phyloP scores from a whole-genome alignment of 1,284 basidiomycete genomes.

The Marasmius fiardii region DNA sequence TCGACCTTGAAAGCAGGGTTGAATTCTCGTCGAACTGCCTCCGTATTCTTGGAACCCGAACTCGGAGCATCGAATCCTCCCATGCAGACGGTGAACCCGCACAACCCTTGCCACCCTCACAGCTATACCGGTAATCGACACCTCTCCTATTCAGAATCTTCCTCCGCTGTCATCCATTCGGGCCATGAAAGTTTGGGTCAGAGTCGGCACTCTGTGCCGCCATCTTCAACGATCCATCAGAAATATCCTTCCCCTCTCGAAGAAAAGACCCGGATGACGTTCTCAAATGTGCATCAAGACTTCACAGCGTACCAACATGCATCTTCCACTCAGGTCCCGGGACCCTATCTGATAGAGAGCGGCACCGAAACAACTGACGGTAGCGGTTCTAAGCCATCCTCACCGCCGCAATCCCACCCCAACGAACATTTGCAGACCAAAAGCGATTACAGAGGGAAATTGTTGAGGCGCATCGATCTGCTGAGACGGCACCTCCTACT shows the following conservation, averaged over 20 bases:
- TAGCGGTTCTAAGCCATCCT: not conserved
- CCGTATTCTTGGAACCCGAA: slow-evolving; percentile 3
- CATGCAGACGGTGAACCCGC: not conserved
- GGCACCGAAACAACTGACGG: not conserved
- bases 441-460: not conserved
- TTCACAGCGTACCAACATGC: not conserved
- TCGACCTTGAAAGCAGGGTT: no score
- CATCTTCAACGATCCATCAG: not conserved
- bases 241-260: not conserved
- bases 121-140: not conserved
- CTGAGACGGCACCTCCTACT: not conserved
- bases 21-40: not conserved
- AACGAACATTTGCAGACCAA: not conserved
- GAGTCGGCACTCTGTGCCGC: not conserved
- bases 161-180: no score
- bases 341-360: not conserved
- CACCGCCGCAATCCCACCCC: not conserved
- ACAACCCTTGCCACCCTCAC: not conserved
- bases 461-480: not conserved
- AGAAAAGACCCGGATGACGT: not conserved
- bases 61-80: not conserved
- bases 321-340: not conserved
- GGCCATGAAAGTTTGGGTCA: no score
- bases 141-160: no score
- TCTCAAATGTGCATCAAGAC: not conserved